Evolutionary conservation across 2,329 filamentous ascomycete species (phyloP), one percentile per base, ranked within the genome.

Genomic region (Xylariaceae sp.): DNA sequence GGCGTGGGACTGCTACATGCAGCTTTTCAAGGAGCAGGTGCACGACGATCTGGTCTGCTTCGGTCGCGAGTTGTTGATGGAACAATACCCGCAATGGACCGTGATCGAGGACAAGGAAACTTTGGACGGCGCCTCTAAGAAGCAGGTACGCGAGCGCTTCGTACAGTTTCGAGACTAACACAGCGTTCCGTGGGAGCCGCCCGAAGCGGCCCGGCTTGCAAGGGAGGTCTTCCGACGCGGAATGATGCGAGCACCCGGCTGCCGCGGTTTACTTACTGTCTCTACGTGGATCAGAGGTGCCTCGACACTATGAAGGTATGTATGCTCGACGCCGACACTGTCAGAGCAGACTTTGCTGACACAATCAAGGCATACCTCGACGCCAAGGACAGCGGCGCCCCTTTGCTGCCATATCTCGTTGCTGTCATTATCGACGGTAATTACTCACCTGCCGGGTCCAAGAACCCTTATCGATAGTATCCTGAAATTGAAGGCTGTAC

Each of bases 261-360:
- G 11, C 46, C 46, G 27, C 46, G 46, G 8, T 50, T 50, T 27
- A 42, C 46, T 2, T 50, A 35, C 29, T 50, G 46, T 42, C 46
- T 50, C 27, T 50, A 50, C 27, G 36, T 50, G 13, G 29, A 50
- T 27, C 46, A 50, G 36, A 35, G 41, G 37, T 50, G 46, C 37
- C 46, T 50, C 20, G 46, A 50, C 36, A 50, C 36, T 2, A 11
- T n/a, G n/a, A n/a, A n/a, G n/a, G n/a, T n/a, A n/a, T n/a, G n/a
- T n/a, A n/a, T 45, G 23, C 35, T 23, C 1, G 35, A 39, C 23
- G 10, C 16, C 15, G 23, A 30, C 23, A 29, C 21, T 24, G 20
- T 29, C 15, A 30, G 27, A n/a, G 39, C 15, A 27, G 27, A 30
- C 8, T 13, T 5, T 3, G 23, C 13, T 16, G 40, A n/a, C n/a